phyloP scores from a whole-genome alignment of 768 basidiomycete genomes.

The Termitomyces sp. region DNA sequence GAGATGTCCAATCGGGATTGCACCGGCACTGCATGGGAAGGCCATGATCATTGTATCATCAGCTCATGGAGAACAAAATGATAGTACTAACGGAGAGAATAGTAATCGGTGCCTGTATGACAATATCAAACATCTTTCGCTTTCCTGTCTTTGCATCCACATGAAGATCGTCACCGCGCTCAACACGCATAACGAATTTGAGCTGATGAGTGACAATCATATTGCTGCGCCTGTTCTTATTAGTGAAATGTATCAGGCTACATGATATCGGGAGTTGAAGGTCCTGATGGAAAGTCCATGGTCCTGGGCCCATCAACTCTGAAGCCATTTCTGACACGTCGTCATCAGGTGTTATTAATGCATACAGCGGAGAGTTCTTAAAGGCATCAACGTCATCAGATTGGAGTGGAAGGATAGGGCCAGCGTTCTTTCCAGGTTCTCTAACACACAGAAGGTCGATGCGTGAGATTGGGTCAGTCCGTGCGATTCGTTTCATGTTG shows the following conservation, averaged over 20 bases:
- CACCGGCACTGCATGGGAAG: constrained; percentile 59
- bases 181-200: constrained; percentile 79
- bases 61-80: neutral
- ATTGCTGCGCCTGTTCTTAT: constrained; percentile 71
- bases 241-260: constrained; percentile 64
- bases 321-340: constrained; percentile 56
- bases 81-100: constrained; percentile 70
- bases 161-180: constrained; percentile 67
- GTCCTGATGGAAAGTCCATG: constrained; percentile 76
- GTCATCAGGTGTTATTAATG: constrained; percentile 41
- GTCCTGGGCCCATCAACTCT: constrained; percentile 70
- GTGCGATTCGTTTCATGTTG: constrained; percentile 57
- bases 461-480: constrained; percentile 60
- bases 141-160: constrained; percentile 63
- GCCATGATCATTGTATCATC: neutral
- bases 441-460: constrained; percentile 62
- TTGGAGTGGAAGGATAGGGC: constrained; percentile 73
- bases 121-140: constrained; percentile 82
- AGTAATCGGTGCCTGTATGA: constrained; percentile 79
- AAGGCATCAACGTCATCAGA: constrained; percentile 63
- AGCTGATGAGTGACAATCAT: constrained; percentile 72
- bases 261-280: constrained; percentile 68
- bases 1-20: constrained; percentile 71
- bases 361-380: constrained; percentile 60
- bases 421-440: constrained; percentile 43